A percentile compares a stretch with the other conserved stretches of the same genome.
Conservation (phyloP, 768 basidiomycete species). For the Trametes coccinea region DNA sequence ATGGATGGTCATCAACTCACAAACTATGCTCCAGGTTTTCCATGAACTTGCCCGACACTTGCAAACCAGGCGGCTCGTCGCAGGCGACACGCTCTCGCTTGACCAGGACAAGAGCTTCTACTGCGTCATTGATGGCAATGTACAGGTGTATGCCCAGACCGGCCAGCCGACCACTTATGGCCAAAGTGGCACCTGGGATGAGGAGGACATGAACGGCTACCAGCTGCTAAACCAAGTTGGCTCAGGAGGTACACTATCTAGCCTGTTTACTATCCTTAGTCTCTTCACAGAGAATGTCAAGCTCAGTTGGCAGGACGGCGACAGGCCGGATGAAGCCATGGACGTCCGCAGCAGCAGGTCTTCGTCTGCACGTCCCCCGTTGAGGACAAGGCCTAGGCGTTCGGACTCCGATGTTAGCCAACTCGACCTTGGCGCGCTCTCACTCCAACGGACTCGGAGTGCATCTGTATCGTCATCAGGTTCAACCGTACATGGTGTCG, state of each 20-base stretch:
- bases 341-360: constrained; percentile 19
- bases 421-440: constrained; percentile 45
- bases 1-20: too few species aligned
- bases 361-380: constrained; percentile 11
- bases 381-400: constrained; percentile 32
- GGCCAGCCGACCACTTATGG: constrained; percentile 49
- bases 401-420: constrained; percentile 68
- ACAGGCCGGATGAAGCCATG: constrained; percentile 24
- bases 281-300: constrained; percentile 95
- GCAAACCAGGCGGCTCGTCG: constrained; percentile 92
- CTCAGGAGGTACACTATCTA: constrained; percentile 92
- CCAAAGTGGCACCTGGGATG: constrained; percentile 67
- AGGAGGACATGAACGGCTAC: constrained; percentile 92
- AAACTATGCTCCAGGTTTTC: constrained; percentile 62
- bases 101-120: constrained; percentile 95
- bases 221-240: constrained; percentile 96
- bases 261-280: constrained; percentile 93
- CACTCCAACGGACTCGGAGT: constrained; percentile 42
- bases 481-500: constrained; percentile 64
- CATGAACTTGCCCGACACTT: constrained; percentile 96
- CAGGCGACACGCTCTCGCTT: constrained; percentile 90
- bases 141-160: constrained; percentile 86
- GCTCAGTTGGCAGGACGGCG: constrained; percentile 86
- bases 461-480: constrained; percentile 65
- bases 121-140: constrained; percentile 96